These are phyloP conservation scores for Coemansia sp. DNA, from an alignment of 192 early-diverging fungal genomes.

Conservation along the genomic window DNA sequence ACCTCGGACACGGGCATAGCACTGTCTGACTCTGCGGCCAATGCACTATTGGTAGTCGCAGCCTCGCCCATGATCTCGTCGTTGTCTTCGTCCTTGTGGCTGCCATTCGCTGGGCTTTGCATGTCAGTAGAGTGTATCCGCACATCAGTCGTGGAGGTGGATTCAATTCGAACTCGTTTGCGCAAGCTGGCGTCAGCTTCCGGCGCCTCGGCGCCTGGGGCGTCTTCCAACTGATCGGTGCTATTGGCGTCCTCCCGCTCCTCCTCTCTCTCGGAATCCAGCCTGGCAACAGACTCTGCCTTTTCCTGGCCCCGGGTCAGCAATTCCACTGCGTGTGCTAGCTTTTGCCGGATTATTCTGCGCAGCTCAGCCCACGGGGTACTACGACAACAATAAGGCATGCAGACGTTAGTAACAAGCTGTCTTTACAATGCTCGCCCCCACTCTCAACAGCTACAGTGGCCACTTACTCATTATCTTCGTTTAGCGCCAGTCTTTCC, in stretches of 20 bases:
- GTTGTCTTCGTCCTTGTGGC: conserved; percentile 2
- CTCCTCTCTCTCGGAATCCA: neutral
- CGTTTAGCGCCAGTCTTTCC: conserved; percentile 36
- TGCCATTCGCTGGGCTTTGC: neutral
- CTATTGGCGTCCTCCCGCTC: neutral
- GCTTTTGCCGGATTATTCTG: conserved; percentile 32
- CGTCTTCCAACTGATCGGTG: conserved; percentile 5
- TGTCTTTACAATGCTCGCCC: neutral
- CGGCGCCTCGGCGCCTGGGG: conserved; percentile 1
- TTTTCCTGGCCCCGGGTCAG: conserved; percentile 9
- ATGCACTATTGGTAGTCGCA: neutral
- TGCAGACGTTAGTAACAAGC: neutral
- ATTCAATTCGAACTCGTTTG: neutral
- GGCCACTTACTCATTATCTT: conserved; percentile 29
- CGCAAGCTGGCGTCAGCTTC: neutral
- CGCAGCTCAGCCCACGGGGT: conserved; percentile 41
- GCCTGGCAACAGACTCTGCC: neutral
- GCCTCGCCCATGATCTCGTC: neutral
- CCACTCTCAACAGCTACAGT: no score
- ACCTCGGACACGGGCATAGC: neutral
- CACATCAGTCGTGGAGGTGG: neutral
- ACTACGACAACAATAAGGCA: conserved; percentile 7
- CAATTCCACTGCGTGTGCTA: conserved; percentile 29
- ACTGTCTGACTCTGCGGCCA: neutral
- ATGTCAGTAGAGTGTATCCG: neutral